Evolutionary conservation across 768 basidiomycete species (phyloP).

Genomic region (Goffeauzyma gilvescens): DNA sequence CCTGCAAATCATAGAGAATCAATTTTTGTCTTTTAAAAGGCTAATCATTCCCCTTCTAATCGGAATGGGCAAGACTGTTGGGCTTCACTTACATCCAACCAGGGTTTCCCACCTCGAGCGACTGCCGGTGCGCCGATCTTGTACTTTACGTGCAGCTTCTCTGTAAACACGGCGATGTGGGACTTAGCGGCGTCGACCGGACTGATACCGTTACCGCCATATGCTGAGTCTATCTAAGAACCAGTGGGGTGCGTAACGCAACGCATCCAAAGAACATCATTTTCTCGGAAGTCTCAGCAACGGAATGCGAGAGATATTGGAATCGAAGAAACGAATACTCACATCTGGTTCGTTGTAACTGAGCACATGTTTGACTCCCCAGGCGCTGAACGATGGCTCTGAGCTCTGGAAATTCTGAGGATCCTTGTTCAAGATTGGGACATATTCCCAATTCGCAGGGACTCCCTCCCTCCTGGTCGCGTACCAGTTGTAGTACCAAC

Average conservation of each 20-base stretch:
- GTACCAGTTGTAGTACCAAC: no score
- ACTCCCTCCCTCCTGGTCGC: no score
- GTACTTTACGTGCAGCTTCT: constrained; percentile 9
- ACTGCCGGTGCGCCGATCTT: constrained; percentile 21
- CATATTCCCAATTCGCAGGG: no score
- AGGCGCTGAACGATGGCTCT: constrained; percentile 4
- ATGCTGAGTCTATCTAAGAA: no score
- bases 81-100: constrained; percentile 17
- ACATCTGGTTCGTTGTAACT: constrained; percentile 25
- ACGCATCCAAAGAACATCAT: not conserved
- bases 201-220: constrained; percentile 14
- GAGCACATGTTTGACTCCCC: constrained; percentile 15
- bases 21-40: not conserved
- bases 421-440: no score
- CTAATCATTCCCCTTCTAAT: no score
- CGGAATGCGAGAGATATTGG: not conserved
- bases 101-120: constrained; percentile 17
- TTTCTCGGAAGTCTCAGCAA: not conserved
- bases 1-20: constrained; percentile 1
- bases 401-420: no score
- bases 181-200: constrained; percentile 12
- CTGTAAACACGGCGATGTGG: constrained; percentile 16
- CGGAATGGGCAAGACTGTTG: no score
- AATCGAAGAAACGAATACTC: not conserved
- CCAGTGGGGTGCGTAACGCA: not conserved